Base-by-base conservation (phyloP, 805 yeast species). In the Wickerhamomyces queroliae region DNA sequence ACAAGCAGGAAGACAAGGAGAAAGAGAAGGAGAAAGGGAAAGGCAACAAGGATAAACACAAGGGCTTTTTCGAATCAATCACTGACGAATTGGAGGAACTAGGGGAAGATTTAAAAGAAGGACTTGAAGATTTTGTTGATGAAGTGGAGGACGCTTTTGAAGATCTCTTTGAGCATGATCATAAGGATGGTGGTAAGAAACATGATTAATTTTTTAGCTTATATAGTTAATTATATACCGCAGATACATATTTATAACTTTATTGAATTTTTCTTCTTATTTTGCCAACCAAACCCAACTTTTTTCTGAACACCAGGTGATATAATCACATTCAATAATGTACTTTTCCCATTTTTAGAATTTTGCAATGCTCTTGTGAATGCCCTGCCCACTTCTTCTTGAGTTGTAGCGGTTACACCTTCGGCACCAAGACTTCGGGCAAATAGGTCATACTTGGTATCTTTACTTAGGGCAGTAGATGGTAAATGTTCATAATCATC, bases 221-320 rank as follows among this genome's bases (percentile, higher is more conserved):
- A n/a, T 15, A 15, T 28, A n/a, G 8, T 7, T 6, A 12, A 13
- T n/a, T n/a, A n/a, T n/a, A n/a, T 15, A 30, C 31, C 5, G 4
- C 19, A 23, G 10, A 26, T 20, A 13, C 12, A n/a, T 3, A 2
- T 8, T 29, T 30, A 40, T 13, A 40, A 22, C 29, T 40, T 46
- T n/a, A n/a, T n/a, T 15, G 39, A n/a, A 13, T 38, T 41, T 7
- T 53, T 31, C 42, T 67, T 63, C 53, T 70, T 72, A n/a, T 74
- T 75, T 63, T 79, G 81, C 87, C 87, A 81, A 2, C 82, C 84
- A 58, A 81, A 81, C 31, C 72, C 70, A 33, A 82, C 60, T 49
- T 75, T 75, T 40, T 66, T 68, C 45, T 70, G 69, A 20, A 66
- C 66, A 1, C 82, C 85, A 2, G 76, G 72, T 33, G 76, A 78